Conservation (phyloP, 345 rosid genomes). For the Populus ilicifolia region DNA sequence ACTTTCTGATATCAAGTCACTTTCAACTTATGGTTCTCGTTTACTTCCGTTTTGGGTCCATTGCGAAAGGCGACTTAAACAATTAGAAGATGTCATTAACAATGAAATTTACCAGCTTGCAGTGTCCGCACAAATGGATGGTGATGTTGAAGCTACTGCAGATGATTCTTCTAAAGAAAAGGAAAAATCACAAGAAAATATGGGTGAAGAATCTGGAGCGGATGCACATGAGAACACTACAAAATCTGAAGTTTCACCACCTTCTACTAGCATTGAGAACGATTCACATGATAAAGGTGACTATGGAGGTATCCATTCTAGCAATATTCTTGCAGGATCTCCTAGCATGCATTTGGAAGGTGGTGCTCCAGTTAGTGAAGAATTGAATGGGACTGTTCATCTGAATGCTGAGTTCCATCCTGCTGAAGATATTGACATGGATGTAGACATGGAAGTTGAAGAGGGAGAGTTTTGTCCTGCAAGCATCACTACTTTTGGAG, state of each 20-base stretch:
- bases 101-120: conserved; percentile 65
- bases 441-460: conserved; percentile 97
- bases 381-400: conserved; percentile 23
- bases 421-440: conserved; percentile 84
- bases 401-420: conserved; percentile 24
- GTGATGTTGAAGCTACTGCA: conserved; percentile 33
- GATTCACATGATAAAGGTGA: conserved; percentile 20
- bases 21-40: conserved; percentile 45
- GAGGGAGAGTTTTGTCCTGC: conserved; percentile 36
- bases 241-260: conserved; percentile 26
- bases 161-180: conserved; percentile 29
- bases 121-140: conserved; percentile 54
- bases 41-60: conserved; percentile 80
- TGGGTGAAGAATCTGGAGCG: conserved; percentile 30
- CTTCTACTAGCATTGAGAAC: conserved; percentile 22
- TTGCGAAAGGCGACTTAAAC: conserved; percentile 68
- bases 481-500: conserved; percentile 13
- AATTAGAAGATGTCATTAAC: conserved; percentile 56
- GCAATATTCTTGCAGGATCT: conserved; percentile 28
- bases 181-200: conserved; percentile 19
- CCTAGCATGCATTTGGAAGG: conserved; percentile 30
- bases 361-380: conserved; percentile 28
- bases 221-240: conserved; percentile 25
- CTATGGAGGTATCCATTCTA: neutral
- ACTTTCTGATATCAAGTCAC: conserved; percentile 74